These are phyloP conservation scores for Globisporangium emineosum DNA, from an alignment of 352 stramenopile species.

Conservation along the genomic window DNA sequence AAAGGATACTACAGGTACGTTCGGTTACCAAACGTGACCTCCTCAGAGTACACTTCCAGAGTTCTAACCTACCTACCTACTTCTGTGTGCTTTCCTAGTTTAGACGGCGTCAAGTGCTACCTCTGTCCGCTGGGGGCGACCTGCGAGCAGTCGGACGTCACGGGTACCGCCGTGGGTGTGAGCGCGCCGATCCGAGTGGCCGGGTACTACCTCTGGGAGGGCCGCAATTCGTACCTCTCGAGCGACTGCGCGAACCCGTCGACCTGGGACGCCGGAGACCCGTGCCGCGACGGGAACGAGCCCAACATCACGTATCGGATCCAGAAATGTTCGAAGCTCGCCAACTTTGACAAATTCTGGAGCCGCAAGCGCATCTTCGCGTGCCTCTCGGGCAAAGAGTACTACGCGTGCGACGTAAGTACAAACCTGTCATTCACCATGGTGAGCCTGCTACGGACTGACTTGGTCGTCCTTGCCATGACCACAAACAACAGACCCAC, in stretches of 20 bases:
- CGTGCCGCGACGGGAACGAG: constrained; percentile 36
- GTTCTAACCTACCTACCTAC: neutral
- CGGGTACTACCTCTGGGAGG: constrained; percentile 48
- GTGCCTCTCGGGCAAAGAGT: constrained; percentile 55
- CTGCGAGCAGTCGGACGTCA: constrained; percentile 39
- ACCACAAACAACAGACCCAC: constrained; percentile 25
- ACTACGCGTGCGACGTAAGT: constrained; percentile 62
- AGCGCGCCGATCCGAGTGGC: constrained; percentile 33
- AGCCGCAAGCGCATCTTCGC: constrained; percentile 54
- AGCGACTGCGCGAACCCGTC: constrained; percentile 36
- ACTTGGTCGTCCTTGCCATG: neutral
- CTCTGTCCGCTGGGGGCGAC: constrained; percentile 48
- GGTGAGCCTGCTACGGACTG: neutral
- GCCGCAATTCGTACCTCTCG: constrained; percentile 34
- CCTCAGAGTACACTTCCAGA: neutral
- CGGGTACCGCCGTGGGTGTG: constrained; percentile 33
- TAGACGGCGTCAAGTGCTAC: constrained; percentile 64
- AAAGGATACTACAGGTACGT: constrained; percentile 66
- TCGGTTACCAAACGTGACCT: neutral
- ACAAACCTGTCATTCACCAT: neutral
- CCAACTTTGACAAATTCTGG: constrained; percentile 52
- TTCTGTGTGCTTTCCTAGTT: constrained; percentile 22
- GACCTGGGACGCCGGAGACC: constrained; percentile 42
- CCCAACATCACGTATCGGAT: constrained; percentile 35
- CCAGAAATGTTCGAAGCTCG: constrained; percentile 33